These are phyloP conservation scores for Aechmea fasciata DNA, from an alignment of 176 grass and related monocot genomes.

Conservation along the genomic window DNA sequence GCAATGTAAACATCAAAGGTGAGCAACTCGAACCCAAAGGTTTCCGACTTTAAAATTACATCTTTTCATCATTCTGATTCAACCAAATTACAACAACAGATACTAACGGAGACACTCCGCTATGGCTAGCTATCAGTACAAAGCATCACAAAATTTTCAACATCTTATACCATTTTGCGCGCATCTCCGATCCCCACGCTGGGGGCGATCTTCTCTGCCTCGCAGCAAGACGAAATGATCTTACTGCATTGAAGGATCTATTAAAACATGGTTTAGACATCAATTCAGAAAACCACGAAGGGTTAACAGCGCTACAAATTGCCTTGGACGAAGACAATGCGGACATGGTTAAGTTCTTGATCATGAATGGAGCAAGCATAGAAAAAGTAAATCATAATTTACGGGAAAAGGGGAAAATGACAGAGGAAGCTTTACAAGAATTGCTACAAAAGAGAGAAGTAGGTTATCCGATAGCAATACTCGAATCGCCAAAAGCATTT, in stretches of 20 bases:
- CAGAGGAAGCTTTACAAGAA: constrained; percentile 31
- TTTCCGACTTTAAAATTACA: not conserved
- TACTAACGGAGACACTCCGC: constrained; percentile 48
- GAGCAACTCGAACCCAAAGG: not conserved
- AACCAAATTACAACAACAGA: constrained; percentile 28
- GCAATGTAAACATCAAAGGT: constrained; percentile 71
- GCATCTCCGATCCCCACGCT: constrained; percentile 35
- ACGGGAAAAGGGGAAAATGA: constrained; percentile 14
- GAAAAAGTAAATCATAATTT: constrained; percentile 29
- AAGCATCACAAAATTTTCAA: constrained; percentile 84
- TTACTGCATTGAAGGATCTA: constrained; percentile 57
- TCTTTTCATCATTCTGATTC: not conserved
- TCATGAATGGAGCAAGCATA: constrained; percentile 55
- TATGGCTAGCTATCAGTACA: constrained; percentile 59
- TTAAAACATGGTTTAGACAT: constrained; percentile 60
- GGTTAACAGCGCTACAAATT: constrained; percentile 46
- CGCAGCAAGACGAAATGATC: constrained; percentile 47
- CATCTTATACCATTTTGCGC: constrained; percentile 55
- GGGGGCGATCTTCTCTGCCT: constrained; percentile 60
- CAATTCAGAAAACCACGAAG: constrained; percentile 54
- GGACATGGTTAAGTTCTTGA: constrained; percentile 44
- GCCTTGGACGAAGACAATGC: constrained; percentile 45
- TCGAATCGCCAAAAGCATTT: constrained; percentile 11
- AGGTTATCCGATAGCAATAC: constrained; percentile 38
- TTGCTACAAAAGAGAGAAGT: constrained; percentile 38